Percentiles rank a stretch among this genome's conserved stretches.
Evolutionary conservation across 352 stramenopile species (phyloP).

Genomic region (Halophytophthora batemanensis): DNA sequence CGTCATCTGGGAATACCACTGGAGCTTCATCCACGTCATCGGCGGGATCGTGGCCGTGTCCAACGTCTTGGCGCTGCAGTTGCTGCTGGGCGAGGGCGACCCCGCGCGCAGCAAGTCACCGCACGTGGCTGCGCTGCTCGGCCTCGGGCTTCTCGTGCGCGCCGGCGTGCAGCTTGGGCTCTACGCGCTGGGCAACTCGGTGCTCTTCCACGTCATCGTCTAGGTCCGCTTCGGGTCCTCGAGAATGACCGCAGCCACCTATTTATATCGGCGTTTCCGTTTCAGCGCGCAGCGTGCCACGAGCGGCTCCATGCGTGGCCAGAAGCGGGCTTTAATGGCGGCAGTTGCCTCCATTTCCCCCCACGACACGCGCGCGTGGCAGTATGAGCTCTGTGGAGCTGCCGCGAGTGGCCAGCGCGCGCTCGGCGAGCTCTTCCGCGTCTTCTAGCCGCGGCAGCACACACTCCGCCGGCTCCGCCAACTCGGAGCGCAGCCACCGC

Average conservation of each 20-base stretch:
- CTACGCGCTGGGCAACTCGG: conserved; percentile 68
- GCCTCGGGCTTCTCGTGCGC: conserved; percentile 33
- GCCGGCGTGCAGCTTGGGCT: conserved; percentile 47
- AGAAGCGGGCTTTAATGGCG: too few relatives aligned
- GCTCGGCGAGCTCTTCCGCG: conserved; percentile 37
- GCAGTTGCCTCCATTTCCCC: not conserved
- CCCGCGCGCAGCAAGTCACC: conserved; percentile 28
- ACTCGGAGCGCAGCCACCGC: conserved; percentile 28
- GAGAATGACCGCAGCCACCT: conserved; percentile 14
- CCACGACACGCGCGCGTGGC: not conserved
- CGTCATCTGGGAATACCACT: conserved; percentile 86
- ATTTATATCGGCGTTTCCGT: conserved; percentile 12
- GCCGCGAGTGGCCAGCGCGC: conserved; percentile 42
- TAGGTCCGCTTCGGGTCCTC: conserved; percentile 19
- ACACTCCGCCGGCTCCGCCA: conserved; percentile 38
- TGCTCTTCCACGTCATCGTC: conserved; percentile 73
- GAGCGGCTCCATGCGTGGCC: not conserved
- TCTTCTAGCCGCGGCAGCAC: conserved; percentile 40
- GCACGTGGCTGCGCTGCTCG: conserved; percentile 39
- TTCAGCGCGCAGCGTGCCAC: too few relatives aligned
- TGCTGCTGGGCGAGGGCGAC: conserved; percentile 56
- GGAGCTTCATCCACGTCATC: conserved; percentile 83
- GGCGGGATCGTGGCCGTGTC: conserved; percentile 68
- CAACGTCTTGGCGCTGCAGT: conserved; percentile 66
- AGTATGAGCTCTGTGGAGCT: conserved; percentile 53